Conservation (phyloP, 805 yeast genomes). For the Wickerhamiella sorbophila region DNA sequence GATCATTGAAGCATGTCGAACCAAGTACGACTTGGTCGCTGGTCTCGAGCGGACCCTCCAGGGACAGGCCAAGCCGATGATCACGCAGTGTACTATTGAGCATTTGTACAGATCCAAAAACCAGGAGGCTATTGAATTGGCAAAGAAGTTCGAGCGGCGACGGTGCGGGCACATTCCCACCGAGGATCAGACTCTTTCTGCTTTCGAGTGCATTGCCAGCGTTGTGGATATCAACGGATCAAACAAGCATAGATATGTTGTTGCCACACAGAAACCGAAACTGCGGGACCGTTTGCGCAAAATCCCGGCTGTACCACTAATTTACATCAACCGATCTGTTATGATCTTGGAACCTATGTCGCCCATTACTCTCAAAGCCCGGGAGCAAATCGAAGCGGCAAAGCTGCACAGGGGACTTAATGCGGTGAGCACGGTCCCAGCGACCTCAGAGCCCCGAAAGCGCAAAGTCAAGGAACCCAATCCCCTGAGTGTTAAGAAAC, state of each 20-base stretch:
- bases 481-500: conserved; percentile 79
- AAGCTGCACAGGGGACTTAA: conserved; percentile 74
- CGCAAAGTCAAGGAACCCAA: conserved; percentile 61
- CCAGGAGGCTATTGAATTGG: conserved; percentile 64
- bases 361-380: conserved; percentile 43
- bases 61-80: conserved; percentile 73
- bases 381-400: conserved; percentile 39
- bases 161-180: conserved; percentile 59
- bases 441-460: conserved; percentile 18
- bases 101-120: conserved; percentile 58
- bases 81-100: conserved; percentile 91
- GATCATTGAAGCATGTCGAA: conserved; percentile 46
- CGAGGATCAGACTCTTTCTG: conserved; percentile 29
- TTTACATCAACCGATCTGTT: conserved; percentile 79
- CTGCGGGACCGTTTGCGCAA: conserved; percentile 55
- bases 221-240: conserved; percentile 24
- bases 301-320: conserved; percentile 80
- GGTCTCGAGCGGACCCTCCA: conserved; percentile 73
- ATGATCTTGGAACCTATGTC: conserved; percentile 94
- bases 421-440: conserved; percentile 27
- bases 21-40: conserved; percentile 66
- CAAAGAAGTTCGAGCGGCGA: conserved; percentile 78
- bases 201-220: conserved; percentile 61
- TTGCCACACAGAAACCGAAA: conserved; percentile 67
- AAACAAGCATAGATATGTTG: conserved; percentile 81